Evolutionary conservation across 2,329 filamentous ascomycete genomes (phyloP).

Genomic region (Saccharata proteae): DNA sequence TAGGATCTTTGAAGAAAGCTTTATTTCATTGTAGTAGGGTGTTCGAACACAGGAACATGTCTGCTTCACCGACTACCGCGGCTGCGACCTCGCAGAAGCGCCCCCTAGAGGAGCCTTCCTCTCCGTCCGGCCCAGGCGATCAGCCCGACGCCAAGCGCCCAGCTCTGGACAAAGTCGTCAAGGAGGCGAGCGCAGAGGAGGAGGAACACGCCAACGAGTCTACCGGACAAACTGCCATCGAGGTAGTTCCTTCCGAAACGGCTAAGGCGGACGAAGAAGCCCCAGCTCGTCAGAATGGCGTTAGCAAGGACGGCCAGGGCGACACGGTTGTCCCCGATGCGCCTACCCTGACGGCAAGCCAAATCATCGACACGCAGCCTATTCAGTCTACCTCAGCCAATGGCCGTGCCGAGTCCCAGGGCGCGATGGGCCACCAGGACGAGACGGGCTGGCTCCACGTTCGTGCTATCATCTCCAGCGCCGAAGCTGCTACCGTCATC

Average conservation of each 20-base stretch:
- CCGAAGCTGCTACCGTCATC: slow-evolving; percentile 94
- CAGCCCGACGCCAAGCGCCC: slow-evolving; percentile 96
- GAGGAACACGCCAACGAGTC: slow-evolving; percentile 23
- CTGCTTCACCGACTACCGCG: slow-evolving; percentile 33
- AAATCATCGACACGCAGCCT: slow-evolving; percentile 40
- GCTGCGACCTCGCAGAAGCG: slow-evolving; percentile 66
- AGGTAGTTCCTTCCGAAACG: slow-evolving; percentile 31
- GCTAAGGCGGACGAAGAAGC: slow-evolving; percentile 11
- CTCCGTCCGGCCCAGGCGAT: slow-evolving; percentile 78
- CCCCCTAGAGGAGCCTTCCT: slow-evolving; percentile 92
- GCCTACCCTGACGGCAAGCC: slow-evolving; percentile 39
- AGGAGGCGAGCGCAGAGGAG: slow-evolving; percentile 33
- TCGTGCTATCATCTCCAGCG: slow-evolving; percentile 91
- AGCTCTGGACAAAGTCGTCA: slow-evolving; percentile 82
- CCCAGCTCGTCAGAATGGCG: slow-evolving; percentile 25
- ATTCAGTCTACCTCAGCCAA: slow-evolving; percentile 46
- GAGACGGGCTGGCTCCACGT: slow-evolving; percentile 96
- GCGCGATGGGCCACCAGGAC: slow-evolving; percentile 51
- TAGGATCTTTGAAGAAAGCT: slow-evolving; percentile 11
- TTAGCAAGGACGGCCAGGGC: slow-evolving; percentile 46
- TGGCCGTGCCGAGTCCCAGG: slow-evolving; percentile 35
- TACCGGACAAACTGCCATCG: slow-evolving; percentile 22
- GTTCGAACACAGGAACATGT: slow-evolving; percentile 24
- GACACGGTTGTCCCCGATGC: slow-evolving; percentile 59
- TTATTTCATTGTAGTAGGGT: slow-evolving; percentile 9